Percentiles rank a stretch among this genome's conserved stretches.
phyloP scores from a whole-genome alignment of 2,329 filamentous ascomycete species.

The Ophioceras dolichostomum region DNA sequence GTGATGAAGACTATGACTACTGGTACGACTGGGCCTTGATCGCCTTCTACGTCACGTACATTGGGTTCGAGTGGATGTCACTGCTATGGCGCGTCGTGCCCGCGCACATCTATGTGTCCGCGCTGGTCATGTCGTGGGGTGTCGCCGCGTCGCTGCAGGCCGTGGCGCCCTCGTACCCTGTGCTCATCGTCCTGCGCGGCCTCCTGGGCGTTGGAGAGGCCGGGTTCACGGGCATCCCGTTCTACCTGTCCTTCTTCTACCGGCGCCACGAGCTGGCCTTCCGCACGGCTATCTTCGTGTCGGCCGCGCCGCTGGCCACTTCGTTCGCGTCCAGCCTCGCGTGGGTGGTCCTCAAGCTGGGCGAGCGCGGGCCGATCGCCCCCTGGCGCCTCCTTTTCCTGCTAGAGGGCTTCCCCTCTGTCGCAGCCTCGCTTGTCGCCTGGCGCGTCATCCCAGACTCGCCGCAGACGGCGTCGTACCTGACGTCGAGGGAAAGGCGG shows the following conservation, averaged over 20 bases:
- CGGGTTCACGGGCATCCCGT: constrained; percentile 51
- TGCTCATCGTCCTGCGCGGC: constrained; percentile 40
- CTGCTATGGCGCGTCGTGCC: constrained; percentile 48
- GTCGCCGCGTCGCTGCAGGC: constrained; percentile 63
- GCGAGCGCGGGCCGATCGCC: constrained; percentile 53
- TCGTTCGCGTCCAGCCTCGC: constrained; percentile 72
- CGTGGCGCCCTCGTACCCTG: constrained; percentile 49
- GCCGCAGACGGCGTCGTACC: constrained; percentile 52
- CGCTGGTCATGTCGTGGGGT: constrained; percentile 68
- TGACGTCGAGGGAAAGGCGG: constrained; percentile 50
- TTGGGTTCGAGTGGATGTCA: constrained; percentile 53
- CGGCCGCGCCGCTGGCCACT: constrained; percentile 71
- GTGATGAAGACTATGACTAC: constrained; percentile 19
- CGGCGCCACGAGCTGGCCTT: constrained; percentile 65
- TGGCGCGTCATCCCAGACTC: constrained; percentile 69
- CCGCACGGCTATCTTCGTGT: constrained; percentile 76
- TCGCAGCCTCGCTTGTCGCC: constrained; percentile 60
- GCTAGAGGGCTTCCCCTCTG: constrained; percentile 72
- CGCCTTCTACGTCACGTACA: constrained; percentile 52
- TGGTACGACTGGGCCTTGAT: constrained; percentile 51
- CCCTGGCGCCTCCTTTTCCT: constrained; percentile 81
- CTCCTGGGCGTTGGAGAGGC: constrained; percentile 53
- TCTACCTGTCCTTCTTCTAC: constrained; percentile 54
- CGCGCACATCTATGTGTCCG: constrained; percentile 44
- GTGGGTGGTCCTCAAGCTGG: constrained; percentile 63